Evolutionary conservation across 2,329 filamentous ascomycete genomes (phyloP).

Genomic region (Biscogniauxia marginata): DNA sequence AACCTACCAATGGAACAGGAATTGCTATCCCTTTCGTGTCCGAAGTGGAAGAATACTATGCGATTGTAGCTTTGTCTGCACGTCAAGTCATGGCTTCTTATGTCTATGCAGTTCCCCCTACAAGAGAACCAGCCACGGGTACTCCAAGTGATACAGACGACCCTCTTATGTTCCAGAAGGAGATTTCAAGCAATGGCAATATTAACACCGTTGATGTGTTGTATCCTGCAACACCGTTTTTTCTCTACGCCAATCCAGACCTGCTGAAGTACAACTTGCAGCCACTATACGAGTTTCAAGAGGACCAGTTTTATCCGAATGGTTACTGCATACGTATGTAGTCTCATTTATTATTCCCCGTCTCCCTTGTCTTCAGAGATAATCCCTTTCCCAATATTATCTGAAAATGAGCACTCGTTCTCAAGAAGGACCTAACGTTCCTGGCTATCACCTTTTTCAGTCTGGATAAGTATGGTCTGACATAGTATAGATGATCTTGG

Average conservation of each 20-base stretch:
- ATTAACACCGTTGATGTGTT: constrained; percentile 83
- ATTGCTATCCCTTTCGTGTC: constrained; percentile 64
- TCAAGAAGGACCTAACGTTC: too few relatives aligned
- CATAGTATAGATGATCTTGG: constrained; percentile 58
- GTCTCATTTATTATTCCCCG: not conserved
- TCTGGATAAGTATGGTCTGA: not conserved
- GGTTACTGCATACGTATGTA: constrained; percentile 61
- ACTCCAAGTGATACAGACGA: constrained; percentile 40
- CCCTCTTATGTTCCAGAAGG: constrained; percentile 75
- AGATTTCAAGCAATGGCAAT: constrained; percentile 79
- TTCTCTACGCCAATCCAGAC: constrained; percentile 76
- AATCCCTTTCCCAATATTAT: too few relatives aligned
- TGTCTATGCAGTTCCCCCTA: constrained; percentile 66
- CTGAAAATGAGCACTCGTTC: too few relatives aligned
- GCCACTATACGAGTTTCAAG: constrained; percentile 74
- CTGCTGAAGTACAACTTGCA: constrained; percentile 76
- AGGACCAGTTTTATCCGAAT: constrained; percentile 79
- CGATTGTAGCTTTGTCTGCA: constrained; percentile 73
- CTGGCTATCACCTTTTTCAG: too few relatives aligned
- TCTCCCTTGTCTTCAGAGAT: too few relatives aligned
- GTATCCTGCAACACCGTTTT: constrained; percentile 80
- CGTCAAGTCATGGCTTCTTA: constrained; percentile 77
- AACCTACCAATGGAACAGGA: constrained; percentile 46
- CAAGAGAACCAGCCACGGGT: not conserved
- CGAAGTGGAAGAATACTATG: constrained; percentile 71